phyloP scores from a whole-genome alignment of 129 eudicot genomes.

The Escallonia herrerae region DNA sequence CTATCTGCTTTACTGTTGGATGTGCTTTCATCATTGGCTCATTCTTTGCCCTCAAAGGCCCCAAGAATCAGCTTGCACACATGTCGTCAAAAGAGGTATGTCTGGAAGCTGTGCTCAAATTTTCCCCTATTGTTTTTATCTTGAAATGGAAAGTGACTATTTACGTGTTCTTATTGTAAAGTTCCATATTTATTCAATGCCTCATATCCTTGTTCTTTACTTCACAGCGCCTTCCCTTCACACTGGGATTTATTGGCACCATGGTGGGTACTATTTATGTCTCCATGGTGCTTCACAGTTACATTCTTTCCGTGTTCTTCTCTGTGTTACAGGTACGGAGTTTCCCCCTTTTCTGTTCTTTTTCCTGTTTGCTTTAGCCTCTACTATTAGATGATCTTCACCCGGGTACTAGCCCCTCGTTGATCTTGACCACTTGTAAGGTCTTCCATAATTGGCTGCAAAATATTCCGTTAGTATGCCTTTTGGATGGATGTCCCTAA shows the following conservation, averaged over 20 bases:
- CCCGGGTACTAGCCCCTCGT: background rate
- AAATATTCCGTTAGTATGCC: too few relatives aligned
- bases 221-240: slow-evolving; percentile 76
- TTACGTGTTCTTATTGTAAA: too few relatives aligned
- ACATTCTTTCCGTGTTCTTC: slow-evolving; percentile 78
- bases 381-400: background rate
- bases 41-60: slow-evolving; percentile 92
- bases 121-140: background rate
- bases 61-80: slow-evolving; percentile 77
- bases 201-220: too few relatives aligned
- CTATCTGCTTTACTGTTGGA: slow-evolving; percentile 81
- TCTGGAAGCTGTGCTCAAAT: background rate
- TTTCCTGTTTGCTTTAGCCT: background rate
- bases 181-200: too few relatives aligned
- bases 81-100: slow-evolving; percentile 93
- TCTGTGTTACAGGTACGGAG: slow-evolving; percentile 73
- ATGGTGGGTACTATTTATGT: slow-evolving; percentile 89
- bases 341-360: background rate
- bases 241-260: slow-evolving; percentile 74
- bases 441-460: background rate
- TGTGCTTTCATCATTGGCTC: slow-evolving; percentile 84
- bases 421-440: background rate
- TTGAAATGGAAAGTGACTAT: too few relatives aligned
- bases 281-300: slow-evolving; percentile 96
- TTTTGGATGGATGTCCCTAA: too few relatives aligned